These are phyloP conservation scores for Epicoccum sorghinum DNA, from an alignment of 2,329 filamentous ascomycete genomes.

Conservation along the genomic window DNA sequence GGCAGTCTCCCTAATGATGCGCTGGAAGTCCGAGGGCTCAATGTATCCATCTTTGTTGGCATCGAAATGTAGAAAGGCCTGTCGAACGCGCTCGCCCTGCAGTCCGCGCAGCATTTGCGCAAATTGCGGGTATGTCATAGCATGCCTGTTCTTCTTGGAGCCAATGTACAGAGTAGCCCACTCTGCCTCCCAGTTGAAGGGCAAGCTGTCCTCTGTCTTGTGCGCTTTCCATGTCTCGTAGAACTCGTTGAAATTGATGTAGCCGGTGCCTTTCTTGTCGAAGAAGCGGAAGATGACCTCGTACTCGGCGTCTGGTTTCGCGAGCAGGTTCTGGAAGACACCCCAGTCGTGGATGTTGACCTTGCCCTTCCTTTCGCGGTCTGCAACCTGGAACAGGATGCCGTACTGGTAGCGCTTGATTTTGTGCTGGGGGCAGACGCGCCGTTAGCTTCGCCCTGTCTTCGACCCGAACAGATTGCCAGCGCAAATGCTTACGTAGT, in stretches of 20 bases:
- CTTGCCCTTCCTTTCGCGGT: conserved; percentile 74
- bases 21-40: conserved; percentile 92
- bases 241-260: conserved; percentile 89
- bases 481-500: conserved; percentile 73
- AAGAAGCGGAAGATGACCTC: conserved; percentile 98
- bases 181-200: conserved; percentile 96
- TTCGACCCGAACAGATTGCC: conserved; percentile 23
- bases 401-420: conserved; percentile 96
- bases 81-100: conserved; percentile 92
- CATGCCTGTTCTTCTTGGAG: conserved; percentile 82
- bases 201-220: conserved; percentile 82
- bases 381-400: conserved; percentile 90
- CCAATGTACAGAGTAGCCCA: conserved; percentile 97
- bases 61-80: conserved; percentile 92
- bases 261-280: conserved; percentile 81
- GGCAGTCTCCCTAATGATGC: conserved; percentile 91
- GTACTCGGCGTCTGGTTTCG: conserved; percentile 96
- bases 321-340: conserved; percentile 90
- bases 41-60: conserved; percentile 93
- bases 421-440: conserved; percentile 73
- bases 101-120: conserved; percentile 96
- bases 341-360: conserved; percentile 86
- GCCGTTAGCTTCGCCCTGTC: conserved; percentile 36
- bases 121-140: conserved; percentile 95
- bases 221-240: conserved; percentile 84